A percentile compares a stretch with the other conserved stretches of the same genome.
Conservation (phyloP, 1,284 basidiomycete genomes). For the Cryptococcus maquisensis region DNA sequence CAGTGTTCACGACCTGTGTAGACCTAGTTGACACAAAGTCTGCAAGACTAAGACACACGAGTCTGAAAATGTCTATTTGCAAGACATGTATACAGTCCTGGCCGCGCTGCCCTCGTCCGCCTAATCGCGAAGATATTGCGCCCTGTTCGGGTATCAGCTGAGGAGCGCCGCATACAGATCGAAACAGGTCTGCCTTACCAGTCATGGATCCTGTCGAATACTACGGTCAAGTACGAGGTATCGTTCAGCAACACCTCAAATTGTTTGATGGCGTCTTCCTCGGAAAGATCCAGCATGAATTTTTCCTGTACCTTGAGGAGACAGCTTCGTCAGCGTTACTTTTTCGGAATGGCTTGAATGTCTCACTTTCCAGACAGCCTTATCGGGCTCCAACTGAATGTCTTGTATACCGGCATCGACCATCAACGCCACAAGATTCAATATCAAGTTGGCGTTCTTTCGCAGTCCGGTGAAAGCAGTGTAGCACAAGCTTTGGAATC, state of each 20-base stretch:
- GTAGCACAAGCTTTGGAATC: slow-evolving; percentile 94
- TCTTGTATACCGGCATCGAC: slow-evolving; percentile 97
- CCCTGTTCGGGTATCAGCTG: slow-evolving; percentile 21
- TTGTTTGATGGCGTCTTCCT: slow-evolving; percentile 95
- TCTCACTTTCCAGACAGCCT: slow-evolving; percentile 56
- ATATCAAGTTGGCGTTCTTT: slow-evolving; percentile 95
- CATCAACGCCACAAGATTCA: slow-evolving; percentile 96
- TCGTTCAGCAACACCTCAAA: slow-evolving; percentile 92
- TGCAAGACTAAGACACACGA: no score
- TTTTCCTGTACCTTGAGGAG: slow-evolving; percentile 90
- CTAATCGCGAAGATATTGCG: slow-evolving; percentile 45
- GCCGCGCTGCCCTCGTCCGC: no score
- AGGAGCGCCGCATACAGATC: background rate
- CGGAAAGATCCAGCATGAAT: slow-evolving; percentile 86
- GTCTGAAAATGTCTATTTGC: no score
- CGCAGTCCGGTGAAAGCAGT: slow-evolving; percentile 93
- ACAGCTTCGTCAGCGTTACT: background rate
- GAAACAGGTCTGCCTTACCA: slow-evolving; percentile 21
- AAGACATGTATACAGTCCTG: no score
- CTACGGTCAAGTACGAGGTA: slow-evolving; percentile 87
- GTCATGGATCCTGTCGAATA: slow-evolving; percentile 82
- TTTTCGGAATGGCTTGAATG: background rate
- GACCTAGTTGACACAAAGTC: no score
- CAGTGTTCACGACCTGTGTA: no score
- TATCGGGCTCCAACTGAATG: slow-evolving; percentile 72